Evolutionary conservation across 352 stramenopile species (phyloP).

Genomic region (Blastocystis sp.): DNA sequence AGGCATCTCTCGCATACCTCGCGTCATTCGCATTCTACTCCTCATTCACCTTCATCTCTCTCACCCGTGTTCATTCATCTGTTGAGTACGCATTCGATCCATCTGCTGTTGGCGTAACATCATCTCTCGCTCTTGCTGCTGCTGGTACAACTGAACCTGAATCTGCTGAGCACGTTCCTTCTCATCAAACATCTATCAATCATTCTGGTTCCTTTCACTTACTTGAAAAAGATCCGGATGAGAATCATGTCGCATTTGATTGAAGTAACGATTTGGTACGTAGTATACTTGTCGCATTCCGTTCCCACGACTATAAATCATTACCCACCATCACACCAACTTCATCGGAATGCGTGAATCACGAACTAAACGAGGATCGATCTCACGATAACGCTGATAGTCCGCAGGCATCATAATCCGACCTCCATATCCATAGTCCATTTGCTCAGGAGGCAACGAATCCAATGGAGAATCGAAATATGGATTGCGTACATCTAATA

Average conservation of each 20-base stretch:
- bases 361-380: not conserved
- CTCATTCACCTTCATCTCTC: not conserved
- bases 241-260: not conserved
- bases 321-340: not conserved
- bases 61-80: not conserved
- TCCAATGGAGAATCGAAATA: not conserved
- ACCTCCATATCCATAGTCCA: not conserved
- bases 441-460: not conserved
- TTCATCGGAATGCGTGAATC: not conserved
- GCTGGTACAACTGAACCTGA: not conserved
- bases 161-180: not conserved
- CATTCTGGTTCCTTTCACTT: not conserved
- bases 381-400: not conserved
- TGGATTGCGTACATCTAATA: not conserved
- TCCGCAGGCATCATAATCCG: not conserved
- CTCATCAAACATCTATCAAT: not conserved
- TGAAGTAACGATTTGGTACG: constrained; percentile 48
- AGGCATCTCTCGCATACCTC: not conserved
- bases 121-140: not conserved
- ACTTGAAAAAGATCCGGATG: constrained; percentile 25
- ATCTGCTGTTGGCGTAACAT: not conserved
- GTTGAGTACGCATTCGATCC: not conserved
- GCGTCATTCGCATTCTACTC: not conserved
- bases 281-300: not conserved
- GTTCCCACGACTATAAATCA: not conserved